Base-by-base conservation (phyloP, 169 alveolate genomes). In the Plasmodium cynomolgi region DNA sequence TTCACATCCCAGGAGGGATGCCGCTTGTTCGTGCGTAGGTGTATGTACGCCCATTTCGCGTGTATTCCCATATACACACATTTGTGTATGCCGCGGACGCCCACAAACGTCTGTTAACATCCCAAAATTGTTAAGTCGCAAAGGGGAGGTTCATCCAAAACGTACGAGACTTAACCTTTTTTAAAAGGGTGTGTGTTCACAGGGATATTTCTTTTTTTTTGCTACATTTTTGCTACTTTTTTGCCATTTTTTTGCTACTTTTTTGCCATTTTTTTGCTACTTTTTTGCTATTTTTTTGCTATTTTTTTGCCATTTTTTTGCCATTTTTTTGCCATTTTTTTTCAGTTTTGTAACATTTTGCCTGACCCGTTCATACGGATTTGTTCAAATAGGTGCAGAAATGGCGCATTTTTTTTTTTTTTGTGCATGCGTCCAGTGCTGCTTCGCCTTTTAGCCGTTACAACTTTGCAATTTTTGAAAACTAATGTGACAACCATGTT, bases 301-400 rank as follows among this genome's bases (percentile, higher is more conserved):
- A 4, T 29, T 26, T 68, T 68, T 68, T 44, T 7, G 11, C 58
- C 11, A 44, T 7, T 44, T 44, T 44, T n/a, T n/a, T n/a, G n/a
- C 5, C 5, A 44, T 44, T 44, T 44, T 44, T 44, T 44, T 44
- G 17, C 58, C n/a, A n/a, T n/a, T 50, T 20, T 68, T 68, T 68
- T 26, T 68, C 77, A 62, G 34, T 68, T 68, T 68, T 29, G 77
- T 29, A 68, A 23, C 31, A 68, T 68, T 68, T 29, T 68, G 77
- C 77, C 31, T 68, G 77, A 68, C 77, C 77, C 37, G 77, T 68
- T 68, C 41, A 68, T 68, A 13, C 77, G 77, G 37, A 68, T 26
- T 68, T 68, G 77, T 29, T 26, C 37, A 68, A 68, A 23, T 68
- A 68, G 77, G 20, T 29, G 37, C 34, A 68, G 17, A 68, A 68